Evolutionary conservation across 2,329 filamentous ascomycete genomes (phyloP).

Genomic region (Scorias spongiosa): DNA sequence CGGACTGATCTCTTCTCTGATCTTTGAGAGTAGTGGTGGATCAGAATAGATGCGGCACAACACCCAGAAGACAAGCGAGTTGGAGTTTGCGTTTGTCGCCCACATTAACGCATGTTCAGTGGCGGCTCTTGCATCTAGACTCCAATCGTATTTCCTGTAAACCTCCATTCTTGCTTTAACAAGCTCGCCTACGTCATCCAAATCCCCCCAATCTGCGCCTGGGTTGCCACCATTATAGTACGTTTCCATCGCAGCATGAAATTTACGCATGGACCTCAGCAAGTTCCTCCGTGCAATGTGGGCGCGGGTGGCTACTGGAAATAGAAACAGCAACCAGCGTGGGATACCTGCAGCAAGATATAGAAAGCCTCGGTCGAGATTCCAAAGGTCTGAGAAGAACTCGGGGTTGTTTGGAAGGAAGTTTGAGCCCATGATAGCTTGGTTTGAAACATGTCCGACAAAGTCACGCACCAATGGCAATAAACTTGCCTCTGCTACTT

Average conservation of each 20-base stretch:
- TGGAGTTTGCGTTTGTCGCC: constrained; percentile 39
- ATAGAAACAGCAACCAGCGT: constrained; percentile 32
- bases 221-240: constrained; percentile 14
- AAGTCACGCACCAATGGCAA: constrained; percentile 41
- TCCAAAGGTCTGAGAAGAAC: constrained; percentile 40
- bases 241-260: constrained; percentile 19
- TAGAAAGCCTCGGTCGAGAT: constrained; percentile 39
- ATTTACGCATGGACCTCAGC: constrained; percentile 12
- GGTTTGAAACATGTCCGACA: constrained; percentile 35
- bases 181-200: constrained; percentile 21
- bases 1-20: constrained; percentile 21
- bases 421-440: constrained; percentile 37
- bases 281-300: constrained; percentile 23
- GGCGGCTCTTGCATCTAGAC: constrained; percentile 18
- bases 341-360: constrained; percentile 40
- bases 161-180: constrained; percentile 17
- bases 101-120: constrained; percentile 37
- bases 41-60: constrained; percentile 21
- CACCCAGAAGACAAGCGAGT: constrained; percentile 30
- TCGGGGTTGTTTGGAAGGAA: constrained; percentile 37
- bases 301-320: constrained; percentile 34
- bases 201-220: constrained; percentile 18
- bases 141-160: constrained; percentile 18
- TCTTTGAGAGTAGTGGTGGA: constrained; percentile 13
- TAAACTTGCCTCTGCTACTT: constrained; percentile 34